phyloP scores from a whole-genome alignment of 2,329 filamentous ascomycete genomes.

The Apiospora marii region DNA sequence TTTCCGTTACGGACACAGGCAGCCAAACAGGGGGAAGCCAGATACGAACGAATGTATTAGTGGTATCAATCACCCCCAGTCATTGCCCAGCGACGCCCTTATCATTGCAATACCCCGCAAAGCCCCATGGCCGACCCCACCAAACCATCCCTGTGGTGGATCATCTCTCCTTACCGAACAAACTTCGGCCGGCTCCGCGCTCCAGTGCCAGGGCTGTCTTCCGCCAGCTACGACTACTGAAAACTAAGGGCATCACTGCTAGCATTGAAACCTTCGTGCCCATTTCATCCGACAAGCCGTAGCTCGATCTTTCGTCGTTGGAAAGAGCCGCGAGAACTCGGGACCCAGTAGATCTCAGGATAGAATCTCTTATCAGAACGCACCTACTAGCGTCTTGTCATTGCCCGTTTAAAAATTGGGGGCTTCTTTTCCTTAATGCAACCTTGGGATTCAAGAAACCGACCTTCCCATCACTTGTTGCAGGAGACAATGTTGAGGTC shows the following conservation, averaged over 20 bases:
- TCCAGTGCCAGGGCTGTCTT: not conserved
- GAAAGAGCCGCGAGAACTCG: not conserved
- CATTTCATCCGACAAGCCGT: not conserved
- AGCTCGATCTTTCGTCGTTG: not conserved
- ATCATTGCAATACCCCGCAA: slow-evolving; percentile 7
- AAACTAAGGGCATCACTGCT: not conserved
- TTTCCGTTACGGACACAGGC: not conserved
- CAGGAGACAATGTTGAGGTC: too few species aligned
- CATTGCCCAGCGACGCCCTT: not conserved
- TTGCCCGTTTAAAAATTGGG: not conserved
- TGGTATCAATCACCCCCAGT: slow-evolving; percentile 11
- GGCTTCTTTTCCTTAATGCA: not conserved
- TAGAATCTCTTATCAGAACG: slow-evolving; percentile 1
- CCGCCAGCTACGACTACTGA: not conserved
- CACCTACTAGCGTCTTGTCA: not conserved
- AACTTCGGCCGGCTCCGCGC: slow-evolving; percentile 17
- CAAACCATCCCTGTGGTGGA: not conserved
- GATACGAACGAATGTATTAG: not conserved
- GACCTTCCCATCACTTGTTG: too few species aligned
- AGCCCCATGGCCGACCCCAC: not conserved
- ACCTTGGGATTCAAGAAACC: not conserved
- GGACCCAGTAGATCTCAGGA: not conserved
- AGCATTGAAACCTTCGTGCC: not conserved
- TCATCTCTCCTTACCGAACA: slow-evolving; percentile 11
- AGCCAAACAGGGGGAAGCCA: not conserved